A percentile compares a stretch with the other conserved stretches of the same genome.
Evolutionary conservation across 2,329 filamentous ascomycete species (phyloP).

Genomic region (Penicillium sp.): DNA sequence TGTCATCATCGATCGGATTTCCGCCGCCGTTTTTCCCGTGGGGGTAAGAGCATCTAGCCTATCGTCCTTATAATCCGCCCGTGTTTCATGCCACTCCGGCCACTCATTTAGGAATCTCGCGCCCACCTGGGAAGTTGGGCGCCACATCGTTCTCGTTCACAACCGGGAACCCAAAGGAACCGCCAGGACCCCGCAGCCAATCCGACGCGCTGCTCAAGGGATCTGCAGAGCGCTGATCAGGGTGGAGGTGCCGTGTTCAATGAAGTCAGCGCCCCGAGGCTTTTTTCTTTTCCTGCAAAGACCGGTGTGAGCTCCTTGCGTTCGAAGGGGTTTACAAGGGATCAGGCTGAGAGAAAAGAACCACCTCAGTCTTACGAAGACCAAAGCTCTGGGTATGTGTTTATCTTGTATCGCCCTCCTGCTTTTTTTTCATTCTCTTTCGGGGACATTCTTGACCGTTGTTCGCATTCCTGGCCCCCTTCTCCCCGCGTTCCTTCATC

Average conservation of each 20-base stretch:
- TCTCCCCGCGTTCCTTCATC: constrained; percentile 1
- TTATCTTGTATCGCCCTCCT: constrained; percentile 3
- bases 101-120: too few relatives aligned
- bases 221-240: constrained; percentile 26
- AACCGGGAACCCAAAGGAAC: constrained; percentile 2
- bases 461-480: constrained; percentile 3
- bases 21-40: neutral
- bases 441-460: neutral
- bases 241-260: constrained; percentile 21
- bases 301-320: constrained; percentile 23
- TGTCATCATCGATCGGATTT: constrained; percentile 25
- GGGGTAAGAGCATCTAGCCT: neutral
- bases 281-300: constrained; percentile 21
- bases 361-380: constrained; percentile 11
- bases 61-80: neutral
- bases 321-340: constrained; percentile 16
- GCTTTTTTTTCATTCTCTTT: neutral
- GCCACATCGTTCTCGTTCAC: neutral
- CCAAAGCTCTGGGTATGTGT: constrained; percentile 9
- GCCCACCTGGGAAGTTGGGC: neutral
- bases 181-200: constrained; percentile 14
- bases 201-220: constrained; percentile 10
- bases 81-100: neutral
- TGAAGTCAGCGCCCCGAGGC: constrained; percentile 25
- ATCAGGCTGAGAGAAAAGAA: constrained; percentile 4